Evolutionary conservation across 352 stramenopile species (phyloP), one percentile per base, ranked within the genome.

Genomic region (Pythium grandisporangium): DNA sequence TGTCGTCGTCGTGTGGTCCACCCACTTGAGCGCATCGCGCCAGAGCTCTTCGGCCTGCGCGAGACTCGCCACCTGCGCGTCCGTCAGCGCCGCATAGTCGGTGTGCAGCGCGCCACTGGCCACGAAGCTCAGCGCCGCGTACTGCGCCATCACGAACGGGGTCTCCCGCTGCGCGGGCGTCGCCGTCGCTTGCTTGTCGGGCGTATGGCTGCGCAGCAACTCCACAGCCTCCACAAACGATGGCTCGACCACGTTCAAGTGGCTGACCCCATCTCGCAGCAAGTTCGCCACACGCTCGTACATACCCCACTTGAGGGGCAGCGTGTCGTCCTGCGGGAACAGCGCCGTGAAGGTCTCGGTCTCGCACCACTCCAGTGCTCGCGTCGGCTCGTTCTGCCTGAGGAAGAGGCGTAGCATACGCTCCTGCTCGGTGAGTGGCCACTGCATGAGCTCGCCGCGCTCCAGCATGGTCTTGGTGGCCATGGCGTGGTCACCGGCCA

Each of bases 81-180:
- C 63, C 4, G 24, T 70, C 2, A 67, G 44, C 25, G 72, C 62
- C 4, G 42, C 37, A 17, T 57, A 61, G 44, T 55, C 21, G 32
- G 41, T 51, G n/a, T 43, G 43, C 1, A 84, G 43, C 16, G 57
- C 52, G 10, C 58, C 65, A 19, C 63, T 77, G 16, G 66, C 61
- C 1, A 67, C 65, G 10, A 83, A 55, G 6, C 58, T 77, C 32
- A 88, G 49, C 22, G 69, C 64, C 19, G 65, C 75, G 43, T 84
- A 88, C 53, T 88, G 71, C 3, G 71, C 70, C 40, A 84, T 55
- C 24, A 88, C 34, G 40, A 83, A 84, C 50, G 75, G 75, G 42
- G 85, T 77, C 37, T 88, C 70, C 1, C 67, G 69, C 42, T 65
- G 69, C 26, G 83, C 41, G 38, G 73, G 54, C 49, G 68, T 67